Evolutionary conservation across 164 flowering plant genomes (phyloP), one percentile per base, ranked within the genome.

Genomic region (Aristolochia californica): DNA sequence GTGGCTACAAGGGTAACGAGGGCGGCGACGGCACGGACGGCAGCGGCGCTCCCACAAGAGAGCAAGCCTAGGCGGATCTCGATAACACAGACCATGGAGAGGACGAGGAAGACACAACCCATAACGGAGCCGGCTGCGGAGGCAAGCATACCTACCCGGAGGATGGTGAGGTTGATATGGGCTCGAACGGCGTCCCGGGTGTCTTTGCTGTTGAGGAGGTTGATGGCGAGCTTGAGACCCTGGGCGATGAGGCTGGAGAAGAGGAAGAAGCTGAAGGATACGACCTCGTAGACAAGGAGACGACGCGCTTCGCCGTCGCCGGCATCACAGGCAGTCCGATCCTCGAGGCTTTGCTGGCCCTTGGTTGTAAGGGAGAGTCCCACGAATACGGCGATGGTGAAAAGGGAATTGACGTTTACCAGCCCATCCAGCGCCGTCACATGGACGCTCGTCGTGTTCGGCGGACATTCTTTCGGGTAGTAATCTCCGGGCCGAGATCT

Each of bases 371-470:
- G 63, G 11, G 88, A 80, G 11, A 83, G 71, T 1, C 83, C 85
- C 26, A 83, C 80, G 62, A 83, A 83, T 45, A 80, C 78, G 15
- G 85, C 85, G 28, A 80, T 65, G 11, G 85, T 80, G 76, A 83
- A 83, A 49, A 83, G 83, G 20, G 88, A 83, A 74, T 83, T 83
- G 21, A 83, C 88, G 45, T 78, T 83, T 18, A 80, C 85, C 2
- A 80, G 73, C 18, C 88, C 85, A 55, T 83, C 80, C 23, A 80
- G 70, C 45, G 85, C 83, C 9, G 77, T 78, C 30, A 83, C 88
- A 64, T 80, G 88, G 58, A 83, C 74, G 69, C 82, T 81, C 13
- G 85, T 83, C 13, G 56, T 53, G 56, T 21, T 53, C 28, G 28
- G 55, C 27, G 13, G 28, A 25, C 16, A 52, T 2, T 52, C 55